Base-by-base conservation (phyloP, 805 yeast species). In the Schwanniomyces sp. region DNA sequence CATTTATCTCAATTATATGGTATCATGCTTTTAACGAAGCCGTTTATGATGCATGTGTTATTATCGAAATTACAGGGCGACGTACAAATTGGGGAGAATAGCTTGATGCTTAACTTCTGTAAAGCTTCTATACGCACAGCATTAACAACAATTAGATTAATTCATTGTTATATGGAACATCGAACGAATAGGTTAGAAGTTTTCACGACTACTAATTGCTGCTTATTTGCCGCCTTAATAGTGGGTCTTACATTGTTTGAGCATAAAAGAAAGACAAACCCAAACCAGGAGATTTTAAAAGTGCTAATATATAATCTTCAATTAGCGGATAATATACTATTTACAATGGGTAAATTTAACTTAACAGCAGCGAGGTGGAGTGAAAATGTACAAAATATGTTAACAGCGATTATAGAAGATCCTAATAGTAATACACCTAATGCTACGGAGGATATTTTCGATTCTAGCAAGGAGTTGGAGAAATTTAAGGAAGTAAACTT, bases 1-100 rank as follows among this genome's bases (percentile, higher is more conserved):
- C 75, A 74, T 53, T 55, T 71, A 5, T 57, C 63, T 10, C 69
- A 72, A 37, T 54, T 74, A n/a, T 63, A 63, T 49, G 70, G 69
- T 0, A 63, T 72, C 11, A 58, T 69, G 37, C 48, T 74, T 27
- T 55, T 75, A n/a, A 59, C 74, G 34, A 59, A 75, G 16, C 78
- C 80, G 5, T 74, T 73, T 47, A 71, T 70, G 56, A 66, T 71
- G 52, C 70, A 63, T 50, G 43, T 21, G 24, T 21, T 62, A n/a
- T 41, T 41, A 11, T 41, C 34, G 16, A 30, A 30, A 16, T 30
- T 30, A 30, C 34, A 30, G 16, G 34, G 34, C 8, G 34, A 30
- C 4, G 6, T 16, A 30, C 34, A 30, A 30, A 30, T 30, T 11
- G 16, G 16, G 8, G 34, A 30, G 5, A 30, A 30, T 12, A 30